Evolutionary conservation across 305 asterid species (phyloP), one percentile per base, ranked within the genome.

Genomic region (Fraxinus sp.): DNA sequence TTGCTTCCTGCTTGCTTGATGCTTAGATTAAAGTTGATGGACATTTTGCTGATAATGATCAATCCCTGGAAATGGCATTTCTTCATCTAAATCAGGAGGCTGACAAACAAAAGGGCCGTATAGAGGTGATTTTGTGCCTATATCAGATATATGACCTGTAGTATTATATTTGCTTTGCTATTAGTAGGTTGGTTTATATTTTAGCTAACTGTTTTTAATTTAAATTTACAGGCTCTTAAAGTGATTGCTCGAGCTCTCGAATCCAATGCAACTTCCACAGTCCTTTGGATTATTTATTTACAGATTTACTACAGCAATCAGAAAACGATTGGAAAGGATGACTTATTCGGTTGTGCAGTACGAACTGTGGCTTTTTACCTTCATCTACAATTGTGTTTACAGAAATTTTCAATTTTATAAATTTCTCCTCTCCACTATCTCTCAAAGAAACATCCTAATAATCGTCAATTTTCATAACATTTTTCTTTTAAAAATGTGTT

Each of bases 211-310:
- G 64, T 64, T 81, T 24, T 66, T 82, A 13, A 3, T 16, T 46
- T 66, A 28, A 71, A 77, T 66, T 83, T 83, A 28, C 76, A 89
- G 92, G 89, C 92, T 66, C 86, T 88, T 79, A 74, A 79, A 80
- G 86, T 83, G 84, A 90, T 88, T 75, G 84, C 84, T 81, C 89
- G 78, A 82, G 88, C 92, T 86, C 82, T 89, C 80, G 91, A 89
- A 77, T 86, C 80, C 10, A 30, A 85, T 82, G 85, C 91, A 3
- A 80, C 84, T 4, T 88, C 91, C 64, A 62, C 80, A 52, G 80
- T 82, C 84, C 89, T 89, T 62, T 89, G 92, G 92, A 85, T 86
- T 77, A 85, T 83, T 71, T 88, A 88, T 84, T 83, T 89, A 83
- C 90, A 79, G 74, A 79, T 89, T 83, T 88, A 79, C 87, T 89